Percentiles rank a stretch among this genome's conserved stretches.
These are phyloP conservation scores for Leccinum griseonigrum DNA, from an alignment of 1,284 basidiomycete species.

Conservation along the genomic window DNA sequence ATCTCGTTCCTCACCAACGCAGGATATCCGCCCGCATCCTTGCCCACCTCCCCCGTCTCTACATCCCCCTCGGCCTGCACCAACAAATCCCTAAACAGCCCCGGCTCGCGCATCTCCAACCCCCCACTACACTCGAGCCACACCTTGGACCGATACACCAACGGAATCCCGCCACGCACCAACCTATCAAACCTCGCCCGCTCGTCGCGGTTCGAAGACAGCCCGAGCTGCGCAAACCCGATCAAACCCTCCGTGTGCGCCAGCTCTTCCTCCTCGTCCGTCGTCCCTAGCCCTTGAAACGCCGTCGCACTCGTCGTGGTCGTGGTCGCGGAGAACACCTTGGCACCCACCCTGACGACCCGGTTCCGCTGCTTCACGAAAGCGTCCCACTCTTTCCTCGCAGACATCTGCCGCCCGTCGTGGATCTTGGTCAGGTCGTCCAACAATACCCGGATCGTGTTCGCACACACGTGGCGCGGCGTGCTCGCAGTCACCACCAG, in stretches of 20 bases:
- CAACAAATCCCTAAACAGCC: slow-evolving; percentile 85
- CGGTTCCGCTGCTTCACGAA: slow-evolving; percentile 74
- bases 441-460: slow-evolving; percentile 76
- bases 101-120: slow-evolving; percentile 89
- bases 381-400: slow-evolving; percentile 83
- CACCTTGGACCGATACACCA: slow-evolving; percentile 83
- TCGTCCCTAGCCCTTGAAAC: slow-evolving; percentile 62
- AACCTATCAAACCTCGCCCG: slow-evolving; percentile 78
- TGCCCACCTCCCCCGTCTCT: slow-evolving; percentile 17
- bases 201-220: slow-evolving; percentile 72
- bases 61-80: slow-evolving; percentile 46
- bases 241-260: slow-evolving; percentile 76
- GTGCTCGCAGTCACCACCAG: slow-evolving; percentile 56
- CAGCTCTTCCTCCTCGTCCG: slow-evolving; percentile 66
- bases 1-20: slow-evolving; percentile 75
- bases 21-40: slow-evolving; percentile 16
- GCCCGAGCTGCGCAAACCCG: slow-evolving; percentile 85
- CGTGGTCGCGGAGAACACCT: slow-evolving; percentile 11
- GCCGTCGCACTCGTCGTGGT: slow-evolving; percentile 40
- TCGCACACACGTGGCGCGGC: slow-evolving; percentile 68
- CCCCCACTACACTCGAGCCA: slow-evolving; percentile 94
- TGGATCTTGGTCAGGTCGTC: slow-evolving; percentile 85
- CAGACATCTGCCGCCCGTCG: slow-evolving; percentile 74
- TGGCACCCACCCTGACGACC: slow-evolving; percentile 25
- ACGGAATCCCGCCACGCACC: slow-evolving; percentile 82